Conservation (phyloP, 1,284 basidiomycete genomes). For the Termitomyces sp. region DNA sequence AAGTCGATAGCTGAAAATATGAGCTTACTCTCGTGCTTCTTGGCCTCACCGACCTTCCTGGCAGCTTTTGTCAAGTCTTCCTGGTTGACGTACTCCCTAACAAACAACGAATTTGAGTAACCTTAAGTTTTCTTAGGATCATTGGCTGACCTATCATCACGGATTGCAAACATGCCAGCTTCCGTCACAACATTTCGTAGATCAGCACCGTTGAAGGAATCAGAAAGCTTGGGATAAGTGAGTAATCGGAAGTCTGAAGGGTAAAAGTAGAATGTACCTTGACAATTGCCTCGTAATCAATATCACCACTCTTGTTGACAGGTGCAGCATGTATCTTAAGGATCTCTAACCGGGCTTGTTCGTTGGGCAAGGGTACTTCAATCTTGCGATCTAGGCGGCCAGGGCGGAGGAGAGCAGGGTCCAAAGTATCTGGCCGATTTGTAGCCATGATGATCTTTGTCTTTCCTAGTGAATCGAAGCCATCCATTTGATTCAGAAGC, state of each 20-base stretch:
- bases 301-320: slow-evolving; percentile 93
- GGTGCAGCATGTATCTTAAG: slow-evolving; percentile 95
- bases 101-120: not conserved
- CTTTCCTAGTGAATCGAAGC: slow-evolving; percentile 93
- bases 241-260: not conserved
- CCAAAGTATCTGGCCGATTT: slow-evolving; percentile 94
- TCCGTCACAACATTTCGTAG: slow-evolving; percentile 96
- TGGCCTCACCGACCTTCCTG: slow-evolving; percentile 91
- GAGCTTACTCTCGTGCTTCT: slow-evolving; percentile 88
- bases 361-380: slow-evolving; percentile 96
- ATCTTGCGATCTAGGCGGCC: slow-evolving; percentile 98
- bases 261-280: slow-evolving; percentile 51
- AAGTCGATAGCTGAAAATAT: not conserved
- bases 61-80: slow-evolving; percentile 99
- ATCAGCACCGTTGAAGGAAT: slow-evolving; percentile 95
- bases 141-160: slow-evolving; percentile 75
- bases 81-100: slow-evolving; percentile 84
- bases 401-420: slow-evolving; percentile 94
- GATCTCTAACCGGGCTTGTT: slow-evolving; percentile 93
- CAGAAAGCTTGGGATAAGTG: slow-evolving; percentile 58
- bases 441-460: slow-evolving; percentile 99
- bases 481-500: slow-evolving; percentile 99
- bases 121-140: not conserved
- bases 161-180: slow-evolving; percentile 98
- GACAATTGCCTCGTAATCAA: slow-evolving; percentile 96